Percentiles rank a stretch among this genome's conserved stretches.
Evolutionary conservation across 2,329 filamentous ascomycete species (phyloP).

Genomic region (Aureobasidium vineae): DNA sequence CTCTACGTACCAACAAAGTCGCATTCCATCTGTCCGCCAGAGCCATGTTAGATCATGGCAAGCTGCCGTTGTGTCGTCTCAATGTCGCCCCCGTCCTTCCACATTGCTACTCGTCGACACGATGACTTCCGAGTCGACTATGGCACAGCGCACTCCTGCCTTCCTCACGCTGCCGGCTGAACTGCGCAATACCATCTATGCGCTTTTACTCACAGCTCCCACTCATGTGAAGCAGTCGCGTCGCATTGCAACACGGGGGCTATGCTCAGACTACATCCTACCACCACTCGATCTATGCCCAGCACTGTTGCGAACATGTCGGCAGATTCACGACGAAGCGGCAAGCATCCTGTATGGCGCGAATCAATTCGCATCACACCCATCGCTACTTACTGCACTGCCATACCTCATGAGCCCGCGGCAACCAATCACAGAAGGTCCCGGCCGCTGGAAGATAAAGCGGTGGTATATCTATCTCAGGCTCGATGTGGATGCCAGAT

Average conservation of each 20-base stretch:
- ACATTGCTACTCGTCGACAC: background rate
- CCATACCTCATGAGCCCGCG: constrained; percentile 44
- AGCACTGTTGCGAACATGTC: constrained; percentile 45
- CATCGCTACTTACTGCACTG: constrained; percentile 46
- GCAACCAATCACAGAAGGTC: constrained; percentile 25
- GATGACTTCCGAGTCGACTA: background rate
- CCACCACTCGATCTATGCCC: constrained; percentile 44
- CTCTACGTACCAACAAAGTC: background rate
- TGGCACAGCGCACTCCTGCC: constrained; percentile 29
- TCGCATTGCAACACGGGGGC: constrained; percentile 33
- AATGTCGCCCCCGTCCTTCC: background rate
- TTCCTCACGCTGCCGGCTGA: constrained; percentile 57
- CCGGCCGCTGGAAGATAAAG: constrained; percentile 37
- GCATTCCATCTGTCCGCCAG: background rate
- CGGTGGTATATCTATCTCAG: constrained; percentile 49
- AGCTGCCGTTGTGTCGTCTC: background rate
- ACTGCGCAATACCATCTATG: constrained; percentile 59
- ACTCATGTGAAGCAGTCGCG: constrained; percentile 31
- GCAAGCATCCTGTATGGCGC: constrained; percentile 49
- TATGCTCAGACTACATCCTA: constrained; percentile 29
- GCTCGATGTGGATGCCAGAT: constrained; percentile 52
- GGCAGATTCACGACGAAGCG: constrained; percentile 44
- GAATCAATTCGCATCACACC: constrained; percentile 53
- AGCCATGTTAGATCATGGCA: background rate
- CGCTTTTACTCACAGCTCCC: constrained; percentile 38